A percentile compares a stretch with the other conserved stretches of the same genome.
Conservation (phyloP, 345 rosid species). For the Kandelia obovata region DNA sequence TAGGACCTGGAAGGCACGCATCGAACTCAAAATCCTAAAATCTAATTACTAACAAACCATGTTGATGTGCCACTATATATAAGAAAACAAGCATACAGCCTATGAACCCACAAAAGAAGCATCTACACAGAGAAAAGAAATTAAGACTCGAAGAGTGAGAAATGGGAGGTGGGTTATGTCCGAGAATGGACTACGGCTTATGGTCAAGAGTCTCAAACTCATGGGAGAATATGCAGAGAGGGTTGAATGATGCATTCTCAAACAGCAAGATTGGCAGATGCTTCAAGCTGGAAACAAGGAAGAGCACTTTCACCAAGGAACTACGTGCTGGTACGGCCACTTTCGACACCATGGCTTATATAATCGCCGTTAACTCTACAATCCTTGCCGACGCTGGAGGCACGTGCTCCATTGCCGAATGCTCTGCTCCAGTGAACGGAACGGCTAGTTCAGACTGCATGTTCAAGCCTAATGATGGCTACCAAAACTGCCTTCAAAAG, state of each 20-base stretch:
- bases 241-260: constrained; percentile 56
- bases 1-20: too few species aligned
- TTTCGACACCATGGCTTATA: constrained; percentile 93
- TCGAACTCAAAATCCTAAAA: too few species aligned
- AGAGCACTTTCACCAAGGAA: constrained; percentile 68
- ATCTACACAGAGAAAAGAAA: not conserved
- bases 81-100: too few species aligned
- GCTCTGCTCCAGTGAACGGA: constrained; percentile 43
- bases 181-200: constrained; percentile 21
- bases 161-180: constrained; percentile 32
- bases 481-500: constrained; percentile 53
- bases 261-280: constrained; percentile 51
- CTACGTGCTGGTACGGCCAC: constrained; percentile 87
- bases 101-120: not conserved
- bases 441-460: constrained; percentile 49
- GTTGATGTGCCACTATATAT: too few species aligned
- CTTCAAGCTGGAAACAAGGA: constrained; percentile 70
- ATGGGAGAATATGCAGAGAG: constrained; percentile 49
- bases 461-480: constrained; percentile 52
- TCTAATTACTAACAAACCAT: too few species aligned
- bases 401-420: constrained; percentile 57
- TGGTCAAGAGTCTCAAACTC: constrained; percentile 23
- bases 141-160: not conserved
- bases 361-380: constrained; percentile 83
- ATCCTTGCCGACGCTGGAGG: constrained; percentile 79